Conservation (phyloP, 73 alveolate species). For the Uronychia binucleata region DNA sequence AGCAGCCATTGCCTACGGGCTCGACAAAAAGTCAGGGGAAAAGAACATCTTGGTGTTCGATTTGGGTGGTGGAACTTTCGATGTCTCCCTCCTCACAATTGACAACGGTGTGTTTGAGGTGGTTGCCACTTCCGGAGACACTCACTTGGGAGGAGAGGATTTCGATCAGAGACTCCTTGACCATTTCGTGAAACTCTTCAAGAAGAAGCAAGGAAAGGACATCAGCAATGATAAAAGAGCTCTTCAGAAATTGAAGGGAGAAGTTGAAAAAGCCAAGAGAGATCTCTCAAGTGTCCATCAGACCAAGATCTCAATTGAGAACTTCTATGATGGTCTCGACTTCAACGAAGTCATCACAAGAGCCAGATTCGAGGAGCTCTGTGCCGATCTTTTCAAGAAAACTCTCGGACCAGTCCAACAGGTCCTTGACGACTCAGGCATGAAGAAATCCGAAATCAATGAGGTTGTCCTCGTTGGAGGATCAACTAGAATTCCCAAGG, state of each 20-base stretch:
- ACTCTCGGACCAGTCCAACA: slow-evolving; percentile 95
- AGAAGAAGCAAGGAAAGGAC: slow-evolving; percentile 92
- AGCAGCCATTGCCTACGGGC: slow-evolving; percentile 99
- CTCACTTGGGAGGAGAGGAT: slow-evolving; percentile 99
- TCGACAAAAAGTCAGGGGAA: slow-evolving; percentile 92
- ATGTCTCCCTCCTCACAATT: slow-evolving; percentile 95
- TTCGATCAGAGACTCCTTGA: slow-evolving; percentile 97
- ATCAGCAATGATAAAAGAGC: slow-evolving; percentile 88
- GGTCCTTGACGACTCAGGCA: slow-evolving; percentile 94
- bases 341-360: slow-evolving; percentile 96
- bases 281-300: slow-evolving; percentile 94
- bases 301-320: slow-evolving; percentile 93
- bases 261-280: slow-evolving; percentile 98
- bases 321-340: slow-evolving; percentile 95
- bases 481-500: slow-evolving; percentile 98
- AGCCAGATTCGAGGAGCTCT: slow-evolving; percentile 97
- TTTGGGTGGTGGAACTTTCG: slow-evolving; percentile 98
- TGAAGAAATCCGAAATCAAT: slow-evolving; percentile 86
- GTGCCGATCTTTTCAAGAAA: slow-evolving; percentile 92
- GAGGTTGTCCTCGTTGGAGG: slow-evolving; percentile 98
- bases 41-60: slow-evolving; percentile 92
- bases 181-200: slow-evolving; percentile 89
- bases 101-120: slow-evolving; percentile 98
- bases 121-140: slow-evolving; percentile 97
- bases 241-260: slow-evolving; percentile 94